Evolutionary conservation across 2,329 filamentous ascomycete genomes (phyloP), one percentile per base, ranked within the genome.

Genomic region (Penicillium sclerotiorum): DNA sequence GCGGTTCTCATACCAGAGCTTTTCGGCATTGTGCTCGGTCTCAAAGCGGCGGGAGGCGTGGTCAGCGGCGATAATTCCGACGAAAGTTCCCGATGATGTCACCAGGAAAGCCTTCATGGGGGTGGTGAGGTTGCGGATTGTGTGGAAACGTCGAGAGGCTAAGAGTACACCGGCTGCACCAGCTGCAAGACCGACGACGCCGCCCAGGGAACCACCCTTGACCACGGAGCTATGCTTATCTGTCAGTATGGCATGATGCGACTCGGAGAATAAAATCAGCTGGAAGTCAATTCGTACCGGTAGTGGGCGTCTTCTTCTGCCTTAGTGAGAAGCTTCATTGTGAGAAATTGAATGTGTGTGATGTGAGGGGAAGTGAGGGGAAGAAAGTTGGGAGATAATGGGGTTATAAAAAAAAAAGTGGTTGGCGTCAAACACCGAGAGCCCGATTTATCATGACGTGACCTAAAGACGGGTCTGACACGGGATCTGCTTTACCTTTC

Each of bases 321-420:
- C 71, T 93, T 90, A 64, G 89, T 95, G 70, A 97, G 82, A 68
- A 97, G 80, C 87, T 96, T 97, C 94, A 97, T 99, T 56, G 30
- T 48, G 32, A 45, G 22, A 46, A 39, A 47, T 39, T 27, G 36
- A 17, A 21, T 21, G 12, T 47, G 23, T 36, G 27, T 23, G 33
- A 42, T 23, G 33, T 28, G 38, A 22, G 21, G 15, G 35, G 18
- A 22, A 28, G 28, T 40, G 43, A 38, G 23, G 30, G 20, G 20
- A 27, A 27, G 25, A 27, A 17, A 20, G 35, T 21, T 28, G 21
- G 33, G 48, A 36, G 28, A 43, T 33, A 33, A 48, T 32, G 27
- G 15, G 22, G 21, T 45, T 42, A 17, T 56, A 53, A 53, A 51
- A 42, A 45, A 44, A 50, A 39, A 45, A 32, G 28, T 32, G 5